These are phyloP conservation scores for Globisporangium irregulare DNA, from an alignment of 352 stramenopile genomes.

Conservation along the genomic window DNA sequence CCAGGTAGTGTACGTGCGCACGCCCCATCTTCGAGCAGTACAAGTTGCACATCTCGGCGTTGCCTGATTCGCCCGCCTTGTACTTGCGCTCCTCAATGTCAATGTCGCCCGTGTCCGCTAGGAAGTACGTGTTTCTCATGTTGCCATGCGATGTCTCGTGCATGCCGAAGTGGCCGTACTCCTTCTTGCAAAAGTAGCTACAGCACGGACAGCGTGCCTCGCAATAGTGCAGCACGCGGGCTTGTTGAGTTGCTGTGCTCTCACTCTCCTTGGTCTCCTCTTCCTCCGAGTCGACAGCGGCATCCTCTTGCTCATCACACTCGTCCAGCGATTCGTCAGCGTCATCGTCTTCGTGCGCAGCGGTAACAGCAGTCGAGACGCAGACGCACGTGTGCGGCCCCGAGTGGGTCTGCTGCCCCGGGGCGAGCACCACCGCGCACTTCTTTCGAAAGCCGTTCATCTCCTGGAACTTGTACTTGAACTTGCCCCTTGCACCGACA, in stretches of 20 bases:
- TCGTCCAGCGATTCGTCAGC: slow-evolving; percentile 7
- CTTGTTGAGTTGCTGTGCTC: neutral
- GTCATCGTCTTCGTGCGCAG: slow-evolving; percentile 12
- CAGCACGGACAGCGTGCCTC: slow-evolving; percentile 67
- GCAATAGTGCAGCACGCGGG: slow-evolving; percentile 55
- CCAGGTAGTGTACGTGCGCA: slow-evolving; percentile 70
- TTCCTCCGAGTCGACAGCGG: neutral
- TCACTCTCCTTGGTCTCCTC: slow-evolving; percentile 10
- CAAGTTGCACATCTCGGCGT: slow-evolving; percentile 78
- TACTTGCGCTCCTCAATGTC: slow-evolving; percentile 78
- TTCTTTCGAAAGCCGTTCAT: slow-evolving; percentile 79
- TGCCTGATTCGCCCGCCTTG: slow-evolving; percentile 37
- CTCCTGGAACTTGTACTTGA: slow-evolving; percentile 74
- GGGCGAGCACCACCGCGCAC: slow-evolving; percentile 34
- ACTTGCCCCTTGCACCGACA: slow-evolving; percentile 30
- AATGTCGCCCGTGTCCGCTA: slow-evolving; percentile 52
- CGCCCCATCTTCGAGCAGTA: slow-evolving; percentile 81
- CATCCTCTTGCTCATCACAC: neutral
- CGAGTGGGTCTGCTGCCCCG: slow-evolving; percentile 43
- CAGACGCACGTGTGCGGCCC: slow-evolving; percentile 58
- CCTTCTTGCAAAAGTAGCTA: slow-evolving; percentile 75
- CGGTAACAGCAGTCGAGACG: slow-evolving; percentile 5
- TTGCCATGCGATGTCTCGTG: slow-evolving; percentile 77
- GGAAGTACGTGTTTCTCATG: slow-evolving; percentile 77
- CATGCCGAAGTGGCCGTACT: slow-evolving; percentile 40